Evolutionary conservation across 805 yeast species (phyloP).

Genomic region (Candida railenensis): DNA sequence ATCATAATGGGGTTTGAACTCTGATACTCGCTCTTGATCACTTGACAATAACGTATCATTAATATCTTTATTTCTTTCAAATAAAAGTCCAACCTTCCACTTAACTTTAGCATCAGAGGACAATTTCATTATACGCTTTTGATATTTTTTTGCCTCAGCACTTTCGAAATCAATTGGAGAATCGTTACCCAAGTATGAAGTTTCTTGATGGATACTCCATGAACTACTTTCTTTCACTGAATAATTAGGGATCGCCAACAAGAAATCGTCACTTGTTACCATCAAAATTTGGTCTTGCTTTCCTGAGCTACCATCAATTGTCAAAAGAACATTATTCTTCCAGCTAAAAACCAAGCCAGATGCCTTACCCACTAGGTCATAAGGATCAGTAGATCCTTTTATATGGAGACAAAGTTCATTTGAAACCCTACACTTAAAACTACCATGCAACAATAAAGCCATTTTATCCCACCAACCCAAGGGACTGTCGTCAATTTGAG

Average conservation of each 20-base stretch:
- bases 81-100: slow-evolving; percentile 77
- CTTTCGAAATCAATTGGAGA: slow-evolving; percentile 18
- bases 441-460: slow-evolving; percentile 55
- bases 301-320: slow-evolving; percentile 47
- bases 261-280: slow-evolving; percentile 55
- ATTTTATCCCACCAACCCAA: slow-evolving; percentile 54
- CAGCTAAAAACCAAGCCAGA: slow-evolving; percentile 68
- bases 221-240: slow-evolving; percentile 30
- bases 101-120: slow-evolving; percentile 57
- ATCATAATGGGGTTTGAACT: slow-evolving; percentile 63
- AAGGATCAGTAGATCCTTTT: slow-evolving; percentile 61
- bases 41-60: slow-evolving; percentile 30
- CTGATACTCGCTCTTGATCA: slow-evolving; percentile 42
- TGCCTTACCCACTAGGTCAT: slow-evolving; percentile 52
- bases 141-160: slow-evolving; percentile 29
- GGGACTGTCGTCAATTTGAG: slow-evolving; percentile 44
- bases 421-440: slow-evolving; percentile 44
- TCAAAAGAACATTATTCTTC: slow-evolving; percentile 52
- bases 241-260: slow-evolving; percentile 56
- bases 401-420: slow-evolving; percentile 61
- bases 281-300: slow-evolving; percentile 50
- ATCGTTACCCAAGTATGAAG: slow-evolving; percentile 4
- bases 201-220: slow-evolving; percentile 36
- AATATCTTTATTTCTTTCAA: slow-evolving; percentile 57
- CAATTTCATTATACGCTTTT: slow-evolving; percentile 53